phyloP scores from a whole-genome alignment of 768 basidiomycete genomes.

The Nevesoporus exiguus region DNA sequence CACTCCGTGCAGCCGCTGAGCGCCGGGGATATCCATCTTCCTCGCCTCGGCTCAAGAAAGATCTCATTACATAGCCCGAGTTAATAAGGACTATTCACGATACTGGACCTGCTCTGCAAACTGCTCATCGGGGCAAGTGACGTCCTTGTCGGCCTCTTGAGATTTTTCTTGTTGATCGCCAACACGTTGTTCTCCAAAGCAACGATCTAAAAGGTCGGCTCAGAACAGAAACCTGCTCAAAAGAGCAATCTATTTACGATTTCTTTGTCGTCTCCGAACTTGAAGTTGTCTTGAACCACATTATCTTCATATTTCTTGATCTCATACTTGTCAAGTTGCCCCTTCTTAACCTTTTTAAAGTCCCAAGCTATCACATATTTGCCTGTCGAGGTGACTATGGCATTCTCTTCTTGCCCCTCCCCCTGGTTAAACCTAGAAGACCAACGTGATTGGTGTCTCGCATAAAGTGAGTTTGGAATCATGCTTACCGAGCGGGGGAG shows the following conservation, averaged over 20 bases:
- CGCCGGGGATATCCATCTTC: constrained; percentile 18
- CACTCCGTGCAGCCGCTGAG: background rate
- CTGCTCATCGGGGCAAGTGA: constrained; percentile 53
- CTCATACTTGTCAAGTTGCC: constrained; percentile 86
- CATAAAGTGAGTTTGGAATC: background rate
- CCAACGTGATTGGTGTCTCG: constrained; percentile 3
- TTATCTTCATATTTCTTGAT: constrained; percentile 95
- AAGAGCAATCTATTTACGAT: constrained; percentile 56
- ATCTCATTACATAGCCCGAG: background rate
- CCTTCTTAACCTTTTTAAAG: constrained; percentile 93
- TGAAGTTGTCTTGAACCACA: constrained; percentile 97
- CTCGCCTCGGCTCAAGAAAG: background rate
- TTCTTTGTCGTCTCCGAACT: constrained; percentile 94
- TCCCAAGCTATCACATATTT: constrained; percentile 96
- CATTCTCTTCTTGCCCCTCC: constrained; percentile 84
- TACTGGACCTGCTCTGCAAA: constrained; percentile 52
- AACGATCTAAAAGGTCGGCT: constrained; percentile 64
- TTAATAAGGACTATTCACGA: constrained; percentile 67
- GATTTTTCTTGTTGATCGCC: constrained; percentile 88
- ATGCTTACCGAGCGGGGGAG: constrained; percentile 81
- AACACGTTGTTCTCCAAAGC: constrained; percentile 93
- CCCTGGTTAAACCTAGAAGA: constrained; percentile 83
- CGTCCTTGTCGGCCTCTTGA: constrained; percentile 76
- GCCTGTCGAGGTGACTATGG: constrained; percentile 93
- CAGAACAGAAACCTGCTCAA: constrained; percentile 1